Percentiles rank a stretch among this genome's conserved stretches.
These are phyloP conservation scores for Leccinum aurantiacum DNA, from an alignment of 768 basidiomycete genomes.

Conservation along the genomic window DNA sequence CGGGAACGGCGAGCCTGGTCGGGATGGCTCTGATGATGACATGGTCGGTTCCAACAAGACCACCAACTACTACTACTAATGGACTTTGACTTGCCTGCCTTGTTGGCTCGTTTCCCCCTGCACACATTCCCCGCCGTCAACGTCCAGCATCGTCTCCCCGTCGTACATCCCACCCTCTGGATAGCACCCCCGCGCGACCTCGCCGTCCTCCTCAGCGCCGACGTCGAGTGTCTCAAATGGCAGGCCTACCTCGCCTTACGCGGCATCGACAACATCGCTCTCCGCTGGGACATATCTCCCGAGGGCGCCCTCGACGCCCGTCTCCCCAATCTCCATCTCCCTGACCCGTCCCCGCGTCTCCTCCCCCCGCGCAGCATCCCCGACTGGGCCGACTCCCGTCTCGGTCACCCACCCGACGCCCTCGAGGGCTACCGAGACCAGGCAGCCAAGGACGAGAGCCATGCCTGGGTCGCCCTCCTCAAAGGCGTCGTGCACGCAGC, in stretches of 20 bases:
- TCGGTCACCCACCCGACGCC: constrained; percentile 40
- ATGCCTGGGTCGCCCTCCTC: constrained; percentile 79
- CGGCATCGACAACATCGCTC: constrained; percentile 46
- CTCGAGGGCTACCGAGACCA: constrained; percentile 70
- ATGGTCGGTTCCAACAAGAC: neutral
- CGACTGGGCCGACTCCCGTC: constrained; percentile 64
- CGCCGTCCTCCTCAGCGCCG: constrained; percentile 53
- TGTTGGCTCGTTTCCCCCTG: constrained; percentile 63
- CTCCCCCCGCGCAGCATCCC: constrained; percentile 69
- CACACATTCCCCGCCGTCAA: constrained; percentile 47
- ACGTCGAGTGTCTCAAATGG: constrained; percentile 90
- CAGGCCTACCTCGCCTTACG: constrained; percentile 73
- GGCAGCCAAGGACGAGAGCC: constrained; percentile 65
- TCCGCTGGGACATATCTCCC: constrained; percentile 68
- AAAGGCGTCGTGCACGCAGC: constrained; percentile 78
- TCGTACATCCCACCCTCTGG: constrained; percentile 58
- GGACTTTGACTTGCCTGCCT: constrained; percentile 42
- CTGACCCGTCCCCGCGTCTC: constrained; percentile 42
- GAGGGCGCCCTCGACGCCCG: constrained; percentile 43
- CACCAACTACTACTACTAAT: constrained; percentile 21
- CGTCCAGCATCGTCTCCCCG: constrained; percentile 25
- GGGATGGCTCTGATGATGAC: constrained; percentile 51
- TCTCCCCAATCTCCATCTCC: too few species aligned
- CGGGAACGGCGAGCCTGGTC: constrained; percentile 41
- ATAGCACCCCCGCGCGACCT: constrained; percentile 49